Percentiles rank a stretch among this genome's conserved stretches.
These are phyloP conservation scores for Pezicula neosporulosa DNA, from an alignment of 2,329 filamentous ascomycete genomes.

Conservation along the genomic window DNA sequence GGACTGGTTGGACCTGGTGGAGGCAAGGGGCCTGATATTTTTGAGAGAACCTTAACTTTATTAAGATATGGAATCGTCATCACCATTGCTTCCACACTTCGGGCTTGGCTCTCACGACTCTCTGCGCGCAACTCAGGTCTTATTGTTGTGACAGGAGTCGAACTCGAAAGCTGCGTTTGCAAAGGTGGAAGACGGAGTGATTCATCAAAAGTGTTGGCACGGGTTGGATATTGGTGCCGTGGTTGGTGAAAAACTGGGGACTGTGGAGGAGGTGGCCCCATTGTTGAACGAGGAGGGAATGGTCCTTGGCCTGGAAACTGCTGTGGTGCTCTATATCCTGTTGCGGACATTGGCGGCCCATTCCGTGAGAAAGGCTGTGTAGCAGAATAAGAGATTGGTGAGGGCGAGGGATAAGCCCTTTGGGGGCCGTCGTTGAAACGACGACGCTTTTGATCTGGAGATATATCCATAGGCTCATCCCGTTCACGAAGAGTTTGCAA, in stretches of 20 bases:
- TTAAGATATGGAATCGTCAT: conserved; percentile 71
- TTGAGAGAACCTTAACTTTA: conserved; percentile 73
- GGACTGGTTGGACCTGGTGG: conserved; percentile 31
- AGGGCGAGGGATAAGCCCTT: conserved; percentile 34
- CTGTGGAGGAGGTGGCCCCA: conserved; percentile 25
- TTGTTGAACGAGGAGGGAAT: conserved; percentile 17
- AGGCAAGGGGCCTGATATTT: conserved; percentile 68
- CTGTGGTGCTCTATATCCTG: conserved; percentile 34
- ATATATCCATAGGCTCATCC: conserved; percentile 37
- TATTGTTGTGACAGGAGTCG: conserved; percentile 32
- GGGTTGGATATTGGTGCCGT: conserved; percentile 20
- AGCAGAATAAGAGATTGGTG: conserved; percentile 29
- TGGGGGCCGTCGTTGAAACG: conserved; percentile 48
- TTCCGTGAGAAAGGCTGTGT: conserved; percentile 20
- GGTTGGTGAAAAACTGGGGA: conserved; percentile 22
- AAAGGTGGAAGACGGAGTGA: conserved; percentile 30
- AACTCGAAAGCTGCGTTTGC: conserved; percentile 29
- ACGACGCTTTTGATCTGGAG: conserved; percentile 59
- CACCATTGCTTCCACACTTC: conserved; percentile 63
- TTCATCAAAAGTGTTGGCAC: conserved; percentile 24
- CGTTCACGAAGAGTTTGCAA: conserved; percentile 27
- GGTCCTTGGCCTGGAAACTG: conserved; percentile 19
- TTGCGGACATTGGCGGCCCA: conserved; percentile 27
- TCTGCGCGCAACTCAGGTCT: conserved; percentile 26
- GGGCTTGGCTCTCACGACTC: conserved; percentile 33